Conservation (phyloP, 2,329 filamentous ascomycete species). For the Colletotrichum spaethianum region DNA sequence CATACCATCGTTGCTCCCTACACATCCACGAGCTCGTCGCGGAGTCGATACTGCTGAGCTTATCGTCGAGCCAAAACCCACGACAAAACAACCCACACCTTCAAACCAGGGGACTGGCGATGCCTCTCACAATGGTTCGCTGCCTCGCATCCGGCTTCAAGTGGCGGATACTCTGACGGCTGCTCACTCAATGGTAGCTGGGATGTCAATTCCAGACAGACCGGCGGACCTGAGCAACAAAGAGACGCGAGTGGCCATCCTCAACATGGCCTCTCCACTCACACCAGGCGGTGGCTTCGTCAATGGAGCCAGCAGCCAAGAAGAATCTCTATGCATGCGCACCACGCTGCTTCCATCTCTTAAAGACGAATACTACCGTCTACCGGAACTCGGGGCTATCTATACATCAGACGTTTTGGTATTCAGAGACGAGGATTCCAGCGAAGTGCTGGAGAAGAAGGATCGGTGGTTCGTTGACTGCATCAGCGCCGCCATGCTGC, state of each 20-base stretch:
- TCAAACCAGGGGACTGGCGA: not conserved
- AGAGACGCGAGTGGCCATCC: conserved; percentile 60
- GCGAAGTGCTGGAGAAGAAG: conserved; percentile 56
- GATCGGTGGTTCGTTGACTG: conserved; percentile 73
- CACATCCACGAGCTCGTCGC: conserved; percentile 67
- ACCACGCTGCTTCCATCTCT: conserved; percentile 73
- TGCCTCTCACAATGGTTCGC: not conserved
- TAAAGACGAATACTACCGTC: conserved; percentile 70
- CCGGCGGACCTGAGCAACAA: conserved; percentile 6
- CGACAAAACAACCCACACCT: not conserved
- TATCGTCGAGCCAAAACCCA: conserved; percentile 51
- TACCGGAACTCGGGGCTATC: conserved; percentile 70
- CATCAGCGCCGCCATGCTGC: conserved; percentile 70
- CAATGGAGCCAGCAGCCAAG: conserved; percentile 71
- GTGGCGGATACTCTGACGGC: conserved; percentile 68
- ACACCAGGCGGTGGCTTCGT: conserved; percentile 74
- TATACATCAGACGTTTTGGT: conserved; percentile 73
- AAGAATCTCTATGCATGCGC: conserved; percentile 73
- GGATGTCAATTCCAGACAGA: not conserved
- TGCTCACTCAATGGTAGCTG: conserved; percentile 55
- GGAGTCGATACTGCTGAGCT: conserved; percentile 69
- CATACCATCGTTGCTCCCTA: conserved; percentile 69
- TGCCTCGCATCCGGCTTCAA: conserved; percentile 60
- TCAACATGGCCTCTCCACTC: conserved; percentile 76
- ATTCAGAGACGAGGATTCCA: conserved; percentile 59